These are phyloP conservation scores for Fusarium multiceps DNA, from an alignment of 2,329 filamentous ascomycete species.

Conservation along the genomic window DNA sequence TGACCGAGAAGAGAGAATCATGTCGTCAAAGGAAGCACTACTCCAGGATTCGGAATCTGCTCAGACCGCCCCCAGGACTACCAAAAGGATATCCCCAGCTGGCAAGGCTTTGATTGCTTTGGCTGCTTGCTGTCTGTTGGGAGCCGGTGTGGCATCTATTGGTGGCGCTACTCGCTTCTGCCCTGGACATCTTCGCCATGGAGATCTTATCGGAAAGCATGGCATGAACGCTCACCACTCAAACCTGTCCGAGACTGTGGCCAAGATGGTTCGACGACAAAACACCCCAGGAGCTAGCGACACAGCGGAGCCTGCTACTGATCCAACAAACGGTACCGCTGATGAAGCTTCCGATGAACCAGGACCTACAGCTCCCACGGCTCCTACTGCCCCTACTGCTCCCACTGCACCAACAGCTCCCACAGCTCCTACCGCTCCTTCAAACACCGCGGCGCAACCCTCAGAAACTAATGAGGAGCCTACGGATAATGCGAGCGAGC, in stretches of 20 bases:
- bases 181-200: constrained; percentile 44
- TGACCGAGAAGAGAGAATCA: constrained; percentile 46
- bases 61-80: constrained; percentile 24
- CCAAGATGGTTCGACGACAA: constrained; percentile 72
- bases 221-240: constrained; percentile 39
- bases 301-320: constrained; percentile 13
- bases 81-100: constrained; percentile 37
- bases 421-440: constrained; percentile 9
- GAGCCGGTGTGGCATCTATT: constrained; percentile 41
- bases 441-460: constrained; percentile 14
- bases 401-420: constrained; percentile 15
- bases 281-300: constrained; percentile 50
- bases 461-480: constrained; percentile 29
- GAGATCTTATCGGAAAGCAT: constrained; percentile 36
- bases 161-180: constrained; percentile 41
- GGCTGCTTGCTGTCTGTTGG: constrained; percentile 42
- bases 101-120: constrained; percentile 42
- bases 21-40: constrained; percentile 44
- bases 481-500: constrained; percentile 18
- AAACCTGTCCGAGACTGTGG: constrained; percentile 56
- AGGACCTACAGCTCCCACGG: constrained; percentile 12
- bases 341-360: constrained; percentile 11
- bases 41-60: constrained; percentile 42
- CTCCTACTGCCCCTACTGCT: constrained; percentile 1
- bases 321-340: constrained; percentile 8